A percentile compares a stretch with the other conserved stretches of the same genome.
Evolutionary conservation across 768 basidiomycete genomes (phyloP).

Genomic region (Rhodosporidiobolus sp.): DNA sequence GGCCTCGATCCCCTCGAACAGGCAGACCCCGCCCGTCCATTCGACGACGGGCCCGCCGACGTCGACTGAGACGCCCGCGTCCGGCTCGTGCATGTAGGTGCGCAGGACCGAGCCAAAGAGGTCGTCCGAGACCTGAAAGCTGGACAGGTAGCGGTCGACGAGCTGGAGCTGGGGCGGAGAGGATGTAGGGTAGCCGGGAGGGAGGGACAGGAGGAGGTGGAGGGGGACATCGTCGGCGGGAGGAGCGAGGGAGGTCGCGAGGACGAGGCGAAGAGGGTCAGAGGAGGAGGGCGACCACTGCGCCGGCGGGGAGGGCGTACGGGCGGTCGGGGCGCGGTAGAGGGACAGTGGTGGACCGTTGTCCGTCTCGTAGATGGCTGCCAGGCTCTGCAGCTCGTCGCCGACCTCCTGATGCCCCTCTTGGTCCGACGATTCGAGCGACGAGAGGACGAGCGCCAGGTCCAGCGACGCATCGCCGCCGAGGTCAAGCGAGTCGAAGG

Average conservation of each 20-base stretch:
- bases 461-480: constrained; percentile 13
- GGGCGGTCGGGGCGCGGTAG: constrained; percentile 14
- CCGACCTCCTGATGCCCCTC: neutral
- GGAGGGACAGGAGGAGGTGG: constrained; percentile 54
- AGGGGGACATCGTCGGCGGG: constrained; percentile 50
- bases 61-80: constrained; percentile 48
- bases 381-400: constrained; percentile 17
- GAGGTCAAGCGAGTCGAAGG: constrained; percentile 2
- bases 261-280: constrained; percentile 25
- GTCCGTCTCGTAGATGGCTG: constrained; percentile 21
- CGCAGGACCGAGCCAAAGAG: constrained; percentile 75
- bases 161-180: constrained; percentile 79
- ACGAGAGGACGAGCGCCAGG: constrained; percentile 12
- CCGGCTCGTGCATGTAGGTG: constrained; percentile 69
- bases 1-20: constrained; percentile 81
- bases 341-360: neutral
- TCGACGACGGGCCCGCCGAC: constrained; percentile 55
- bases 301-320: neutral
- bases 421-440: constrained; percentile 13
- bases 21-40: constrained; percentile 72
- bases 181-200: constrained; percentile 61
- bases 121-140: constrained; percentile 67
- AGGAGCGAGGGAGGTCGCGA: constrained; percentile 54
- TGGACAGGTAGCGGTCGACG: constrained; percentile 75
- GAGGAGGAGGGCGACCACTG: constrained; percentile 1